Base-by-base conservation (phyloP, 805 yeast genomes). In the Suhomyces vadensis region DNA sequence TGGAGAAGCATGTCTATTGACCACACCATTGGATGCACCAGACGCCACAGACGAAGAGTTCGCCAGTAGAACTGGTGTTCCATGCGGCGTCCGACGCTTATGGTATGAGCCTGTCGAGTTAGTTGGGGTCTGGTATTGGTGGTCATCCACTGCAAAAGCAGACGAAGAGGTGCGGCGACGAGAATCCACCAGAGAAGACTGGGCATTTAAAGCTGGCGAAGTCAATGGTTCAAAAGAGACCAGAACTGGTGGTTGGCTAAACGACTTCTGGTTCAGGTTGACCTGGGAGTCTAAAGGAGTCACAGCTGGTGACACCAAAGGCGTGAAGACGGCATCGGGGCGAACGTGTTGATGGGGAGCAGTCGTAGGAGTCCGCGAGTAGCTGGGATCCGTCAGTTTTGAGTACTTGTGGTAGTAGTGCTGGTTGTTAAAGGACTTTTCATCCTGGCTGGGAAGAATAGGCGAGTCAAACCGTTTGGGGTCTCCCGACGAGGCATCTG, bases 251-350 rank as follows among this genome's bases (percentile, higher is more conserved):
- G 56, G 61, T 20, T 42, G 55, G 35, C 42, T 16, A 35, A 42
- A 48, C 11, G 43, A 26, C 16, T 38, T 20, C 37, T 54, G 52
- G 43, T 55, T 55, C 31, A 46, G 16, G 39, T 57, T 60, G 5
- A 58, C 58, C 35, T 57, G 63, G 26, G 56, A 51, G 16, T 76
- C 88, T 54, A 75, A 54, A 1, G 89, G 89, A 2, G 89, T 79
- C 11, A 81, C 85, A 7, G 86, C 83, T 0, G 95, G 95, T 2
- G 91, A 83, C 1, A 83, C 78, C 48, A 86, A 69, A 0, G 95
- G 94, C 1, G 94, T 86, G 63, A 83, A 86, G 4, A 78, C 78
- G 39, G 78, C 79, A 47, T 79, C 83, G 1, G 84, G 81, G 35
- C 81, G 64, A 2, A 79, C 71, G 43, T 67, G 69, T 24, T 55